Conservation (phyloP, 768 basidiomycete species). For the Lactarius vividus region DNA sequence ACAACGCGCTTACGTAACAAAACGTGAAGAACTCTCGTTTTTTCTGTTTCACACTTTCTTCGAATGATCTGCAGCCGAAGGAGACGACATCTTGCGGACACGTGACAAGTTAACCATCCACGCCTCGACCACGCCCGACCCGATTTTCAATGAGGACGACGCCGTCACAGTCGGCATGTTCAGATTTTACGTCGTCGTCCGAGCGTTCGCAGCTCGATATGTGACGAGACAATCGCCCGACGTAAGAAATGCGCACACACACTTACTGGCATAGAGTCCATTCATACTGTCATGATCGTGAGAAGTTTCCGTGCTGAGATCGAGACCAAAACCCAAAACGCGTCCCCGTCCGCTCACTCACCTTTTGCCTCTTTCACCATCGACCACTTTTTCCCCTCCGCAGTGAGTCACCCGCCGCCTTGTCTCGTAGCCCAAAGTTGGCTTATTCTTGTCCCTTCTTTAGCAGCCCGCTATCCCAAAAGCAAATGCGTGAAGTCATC, state of each 20-base stretch:
- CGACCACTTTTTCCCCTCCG: not conserved
- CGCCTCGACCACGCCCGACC: not conserved
- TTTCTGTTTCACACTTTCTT: not conserved
- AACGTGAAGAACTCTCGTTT: not conserved
- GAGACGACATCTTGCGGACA: not conserved
- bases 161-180: not conserved
- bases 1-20: too few relatives aligned
- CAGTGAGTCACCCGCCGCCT: not conserved
- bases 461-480: conserved; percentile 22
- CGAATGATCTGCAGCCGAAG: not conserved
- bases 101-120: not conserved
- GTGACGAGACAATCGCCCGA: not conserved
- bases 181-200: not conserved
- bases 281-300: conserved; percentile 23
- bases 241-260: not conserved
- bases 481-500: conserved; percentile 91
- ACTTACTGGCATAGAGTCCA: conserved; percentile 4
- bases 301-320: conserved; percentile 14
- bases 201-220: not conserved
- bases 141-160: not conserved
- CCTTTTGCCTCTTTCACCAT: not conserved
- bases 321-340: conserved; percentile 4
- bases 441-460: not conserved
- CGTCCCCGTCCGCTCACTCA: not conserved
- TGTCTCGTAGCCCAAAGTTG: not conserved